A percentile compares a stretch with the other conserved stretches of the same genome.
These are phyloP conservation scores for Stephania yunnanensis DNA, from an alignment of 164 flowering plant genomes.

Conservation along the genomic window DNA sequence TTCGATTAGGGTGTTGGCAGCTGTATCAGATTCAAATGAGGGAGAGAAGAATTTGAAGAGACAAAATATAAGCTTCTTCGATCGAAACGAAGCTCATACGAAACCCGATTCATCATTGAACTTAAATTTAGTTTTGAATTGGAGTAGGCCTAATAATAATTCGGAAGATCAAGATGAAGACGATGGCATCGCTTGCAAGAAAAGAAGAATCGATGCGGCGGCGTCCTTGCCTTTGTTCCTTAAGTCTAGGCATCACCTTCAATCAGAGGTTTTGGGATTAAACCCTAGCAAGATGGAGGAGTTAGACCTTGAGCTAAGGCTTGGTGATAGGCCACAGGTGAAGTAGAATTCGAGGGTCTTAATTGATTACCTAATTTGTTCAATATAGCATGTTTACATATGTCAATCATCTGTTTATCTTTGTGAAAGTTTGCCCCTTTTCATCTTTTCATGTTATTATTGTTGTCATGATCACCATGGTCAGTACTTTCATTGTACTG, in stretches of 20 bases:
- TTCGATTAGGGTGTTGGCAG: conserved; percentile 13
- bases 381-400: conserved; percentile 2
- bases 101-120: conserved; percentile 28
- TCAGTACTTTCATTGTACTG: neutral
- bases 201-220: conserved; percentile 26
- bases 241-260: conserved; percentile 20
- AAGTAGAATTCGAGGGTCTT: conserved; percentile 17
- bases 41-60: conserved; percentile 23
- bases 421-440: neutral
- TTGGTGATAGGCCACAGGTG: conserved; percentile 54
- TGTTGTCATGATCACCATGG: neutral
- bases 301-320: conserved; percentile 88
- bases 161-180: conserved; percentile 24
- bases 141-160: conserved; percentile 9
- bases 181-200: conserved; percentile 26
- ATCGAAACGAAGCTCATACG: conserved; percentile 12
- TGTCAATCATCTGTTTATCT: conserved; percentile 5
- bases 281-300: conserved; percentile 39
- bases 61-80: conserved; percentile 16
- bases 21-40: conserved; percentile 17
- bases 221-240: conserved; percentile 26
- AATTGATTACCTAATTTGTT: neutral
- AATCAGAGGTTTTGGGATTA: conserved; percentile 28
- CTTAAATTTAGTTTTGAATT: conserved; percentile 30
- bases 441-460: neutral